phyloP scores from a whole-genome alignment of 257 asterid genomes.

The Nicotiana paniculata region DNA sequence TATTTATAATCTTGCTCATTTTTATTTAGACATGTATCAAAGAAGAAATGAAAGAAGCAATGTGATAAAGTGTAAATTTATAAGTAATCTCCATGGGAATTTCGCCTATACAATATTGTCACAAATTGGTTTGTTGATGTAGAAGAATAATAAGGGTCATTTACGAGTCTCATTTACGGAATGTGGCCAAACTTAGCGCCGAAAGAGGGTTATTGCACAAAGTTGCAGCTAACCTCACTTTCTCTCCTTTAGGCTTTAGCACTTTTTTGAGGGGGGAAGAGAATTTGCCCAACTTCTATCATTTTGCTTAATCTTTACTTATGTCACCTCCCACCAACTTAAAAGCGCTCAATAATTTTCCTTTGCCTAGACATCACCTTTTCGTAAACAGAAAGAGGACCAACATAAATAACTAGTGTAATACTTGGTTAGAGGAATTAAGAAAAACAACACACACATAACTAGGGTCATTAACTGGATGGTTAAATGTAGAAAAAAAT shows the following conservation, averaged over 20 bases:
- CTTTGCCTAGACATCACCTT: slow-evolving; percentile 9
- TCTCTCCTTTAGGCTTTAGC: background rate
- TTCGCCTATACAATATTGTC: background rate
- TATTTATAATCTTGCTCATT: background rate
- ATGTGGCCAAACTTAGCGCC: background rate
- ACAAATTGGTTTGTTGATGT: background rate
- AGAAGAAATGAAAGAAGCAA: background rate
- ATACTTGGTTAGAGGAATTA: background rate
- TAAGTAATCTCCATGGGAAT: background rate
- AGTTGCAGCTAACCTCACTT: background rate
- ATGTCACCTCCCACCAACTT: slow-evolving; percentile 12
- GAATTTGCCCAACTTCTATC: slow-evolving; percentile 5
- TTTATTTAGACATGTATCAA: background rate
- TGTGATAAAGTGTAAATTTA: background rate
- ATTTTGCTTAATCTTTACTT: slow-evolving; percentile 28
- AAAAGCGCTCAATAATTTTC: slow-evolving; percentile 9
- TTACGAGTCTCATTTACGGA: background rate
- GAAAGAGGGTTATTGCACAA: background rate
- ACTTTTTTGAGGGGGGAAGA: background rate
- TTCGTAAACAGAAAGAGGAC: background rate
- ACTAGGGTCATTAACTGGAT: too few relatives aligned
- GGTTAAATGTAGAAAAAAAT: too few relatives aligned
- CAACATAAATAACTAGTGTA: background rate
- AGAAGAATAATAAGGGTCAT: background rate
- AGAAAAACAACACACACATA: background rate